phyloP scores from a whole-genome alignment of 2,329 filamentous ascomycete genomes.

The Colletotrichum liaoningense region DNA sequence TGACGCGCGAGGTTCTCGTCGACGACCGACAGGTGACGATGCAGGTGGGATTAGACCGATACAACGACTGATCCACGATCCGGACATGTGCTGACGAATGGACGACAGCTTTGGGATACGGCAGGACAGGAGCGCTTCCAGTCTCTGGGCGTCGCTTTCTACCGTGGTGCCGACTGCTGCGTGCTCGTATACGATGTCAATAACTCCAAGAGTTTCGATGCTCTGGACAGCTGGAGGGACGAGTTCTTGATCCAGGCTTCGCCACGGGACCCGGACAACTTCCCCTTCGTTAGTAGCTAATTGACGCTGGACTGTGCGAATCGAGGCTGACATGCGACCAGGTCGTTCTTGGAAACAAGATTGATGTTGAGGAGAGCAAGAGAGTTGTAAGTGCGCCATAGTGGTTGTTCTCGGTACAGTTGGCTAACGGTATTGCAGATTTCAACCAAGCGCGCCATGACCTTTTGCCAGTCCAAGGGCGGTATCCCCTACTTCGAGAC shows the following conservation, averaged over 20 bases:
- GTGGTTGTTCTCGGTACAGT: too few species aligned
- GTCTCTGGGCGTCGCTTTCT: slow-evolving; percentile 96
- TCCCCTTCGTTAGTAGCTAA: slow-evolving; percentile 88
- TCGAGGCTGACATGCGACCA: slow-evolving; percentile 49
- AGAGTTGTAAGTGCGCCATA: slow-evolving; percentile 72
- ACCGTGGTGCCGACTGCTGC: slow-evolving; percentile 96
- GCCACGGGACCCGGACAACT: slow-evolving; percentile 95
- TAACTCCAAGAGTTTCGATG: slow-evolving; percentile 99
- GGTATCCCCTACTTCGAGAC: slow-evolving; percentile 99
- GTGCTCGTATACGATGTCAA: slow-evolving; percentile 99
- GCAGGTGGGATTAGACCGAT: slow-evolving; percentile 72
- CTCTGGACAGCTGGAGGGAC: slow-evolving; percentile 97
- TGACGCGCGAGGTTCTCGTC: slow-evolving; percentile 97
- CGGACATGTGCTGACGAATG: slow-evolving; percentile 18
- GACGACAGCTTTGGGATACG: slow-evolving; percentile 89
- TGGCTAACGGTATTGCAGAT: slow-evolving; percentile 64
- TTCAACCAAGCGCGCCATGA: slow-evolving; percentile 94
- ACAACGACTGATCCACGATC: background rate
- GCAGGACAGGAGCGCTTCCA: slow-evolving; percentile 98
- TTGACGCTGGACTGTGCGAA: background rate
- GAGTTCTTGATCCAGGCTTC: slow-evolving; percentile 98
- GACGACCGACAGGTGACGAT: slow-evolving; percentile 98
- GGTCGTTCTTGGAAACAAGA: slow-evolving; percentile 98
- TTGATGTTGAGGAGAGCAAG: slow-evolving; percentile 98
- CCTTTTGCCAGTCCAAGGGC: slow-evolving; percentile 97